Evolutionary conservation across 495 filamentous ascomycete species (phyloP), one percentile per base, ranked within the genome.

Genomic region (Tuber microsphaerosporum): DNA sequence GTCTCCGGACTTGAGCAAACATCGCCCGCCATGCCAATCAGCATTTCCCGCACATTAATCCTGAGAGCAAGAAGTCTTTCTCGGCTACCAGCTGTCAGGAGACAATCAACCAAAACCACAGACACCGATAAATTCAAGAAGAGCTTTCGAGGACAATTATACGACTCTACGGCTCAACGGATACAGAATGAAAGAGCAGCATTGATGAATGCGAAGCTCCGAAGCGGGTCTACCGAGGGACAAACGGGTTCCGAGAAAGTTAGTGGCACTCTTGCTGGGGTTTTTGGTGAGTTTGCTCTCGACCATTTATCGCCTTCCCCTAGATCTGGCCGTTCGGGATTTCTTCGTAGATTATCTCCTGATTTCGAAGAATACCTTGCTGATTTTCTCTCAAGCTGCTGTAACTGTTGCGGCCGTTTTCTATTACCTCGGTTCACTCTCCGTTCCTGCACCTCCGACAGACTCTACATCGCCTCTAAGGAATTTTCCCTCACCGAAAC

Each of bases 141-240:
- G 69, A 88, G 89, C 5, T 97, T 99, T 86, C 89, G 92, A 77
- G 91, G 90, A 26, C 95, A 99, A 85, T 85, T 99, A 75, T 94
- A 93, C 75, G 89, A 95, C 80, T 96, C 92, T 79, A 94, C 94
- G 45, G 86, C 89, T 73, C 86, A 90, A 79, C 90, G 95, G 17
- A 84, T 97, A 74, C 86, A 91, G 81, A 86, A 90, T 39, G 94
- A 99, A 83, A 86, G 88, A 68, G 88, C 87, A 19, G 56, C 56
- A 34, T 65, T 65, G 56, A 19, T 17, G 56, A 4, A 16, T 70
- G 45, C 73, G 46, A 48, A 75, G 26, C 44, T 48, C 8, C 71
- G 76, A 26, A 34, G 46, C 37, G 71, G 70, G 26, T 16, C 69
- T 31, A 70, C 85, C 89, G 75, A 85, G 86, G 51, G 85, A 87